These are phyloP conservation scores for Centella asiatica DNA, from an alignment of 129 eudicot species.

Conservation along the genomic window DNA sequence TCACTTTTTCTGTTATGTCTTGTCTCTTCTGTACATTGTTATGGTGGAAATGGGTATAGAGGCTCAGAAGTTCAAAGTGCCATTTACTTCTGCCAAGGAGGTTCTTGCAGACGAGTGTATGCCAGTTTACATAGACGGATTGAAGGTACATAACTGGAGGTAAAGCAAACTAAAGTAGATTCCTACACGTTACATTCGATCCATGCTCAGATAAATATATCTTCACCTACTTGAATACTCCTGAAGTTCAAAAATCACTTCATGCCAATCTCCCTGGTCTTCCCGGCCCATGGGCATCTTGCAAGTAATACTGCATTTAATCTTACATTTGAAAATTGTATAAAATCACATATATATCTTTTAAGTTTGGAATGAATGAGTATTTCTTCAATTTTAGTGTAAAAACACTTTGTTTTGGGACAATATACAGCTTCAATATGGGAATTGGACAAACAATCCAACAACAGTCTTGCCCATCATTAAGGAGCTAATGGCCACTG, in stretches of 20 bases:
- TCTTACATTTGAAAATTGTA: not conserved
- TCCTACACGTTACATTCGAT: constrained; percentile 45
- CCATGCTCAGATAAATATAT: constrained; percentile 45
- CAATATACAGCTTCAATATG: not conserved
- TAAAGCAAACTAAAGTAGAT: constrained; percentile 37
- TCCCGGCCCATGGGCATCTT: constrained; percentile 40
- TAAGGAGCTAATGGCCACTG: constrained; percentile 43
- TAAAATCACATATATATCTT: constrained; percentile 5
- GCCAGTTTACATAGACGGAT: constrained; percentile 14
- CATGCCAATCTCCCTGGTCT: constrained; percentile 52
- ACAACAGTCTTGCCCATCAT: constrained; percentile 44
- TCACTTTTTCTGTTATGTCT: constrained; percentile 14
- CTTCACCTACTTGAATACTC: constrained; percentile 36
- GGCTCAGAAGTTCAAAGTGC: constrained; percentile 11
- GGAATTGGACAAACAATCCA: constrained; percentile 31
- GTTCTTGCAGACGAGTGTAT: not conserved
- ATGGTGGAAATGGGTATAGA: constrained; percentile 10
- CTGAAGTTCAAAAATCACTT: constrained; percentile 49
- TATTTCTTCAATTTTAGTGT: not conserved
- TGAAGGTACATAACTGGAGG: constrained; percentile 34
- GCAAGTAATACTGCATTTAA: constrained; percentile 33
- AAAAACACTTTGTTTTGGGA: not conserved
- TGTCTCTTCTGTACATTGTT: constrained; percentile 17
- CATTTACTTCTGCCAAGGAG: not conserved
- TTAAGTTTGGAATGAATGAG: not conserved